Conservation (phyloP, 441 rosid species). For the Pelargonium cotyledonis region DNA sequence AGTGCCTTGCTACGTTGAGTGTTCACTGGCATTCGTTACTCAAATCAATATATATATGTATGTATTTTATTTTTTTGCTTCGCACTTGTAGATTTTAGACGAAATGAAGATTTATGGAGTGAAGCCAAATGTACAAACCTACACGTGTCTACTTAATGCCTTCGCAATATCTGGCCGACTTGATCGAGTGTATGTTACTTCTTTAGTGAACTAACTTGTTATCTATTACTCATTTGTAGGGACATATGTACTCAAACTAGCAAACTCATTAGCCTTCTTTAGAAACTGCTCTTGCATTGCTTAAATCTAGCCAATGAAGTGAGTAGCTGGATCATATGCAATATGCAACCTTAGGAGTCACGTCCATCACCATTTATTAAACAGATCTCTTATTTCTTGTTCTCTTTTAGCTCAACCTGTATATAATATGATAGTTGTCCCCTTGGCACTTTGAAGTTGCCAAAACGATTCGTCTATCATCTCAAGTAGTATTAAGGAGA, state of each 20-base stretch:
- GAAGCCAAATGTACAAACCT: constrained; percentile 89
- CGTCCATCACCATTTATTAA: not conserved
- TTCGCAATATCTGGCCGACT: constrained; percentile 79
- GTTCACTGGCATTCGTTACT: constrained; percentile 6
- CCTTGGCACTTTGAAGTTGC: not conserved
- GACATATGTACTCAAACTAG: no score
- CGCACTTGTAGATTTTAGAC: constrained; percentile 51
- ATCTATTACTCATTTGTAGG: not conserved
- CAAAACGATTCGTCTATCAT: not conserved
- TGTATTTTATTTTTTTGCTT: constrained; percentile 12
- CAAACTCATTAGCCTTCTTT: no score
- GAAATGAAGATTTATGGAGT: constrained; percentile 88
- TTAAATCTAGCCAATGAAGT: not conserved
- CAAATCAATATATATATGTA: not conserved
- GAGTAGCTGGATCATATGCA: not conserved
- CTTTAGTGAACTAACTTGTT: constrained; percentile 15
- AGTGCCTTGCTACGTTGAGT: not conserved
- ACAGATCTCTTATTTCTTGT: not conserved
- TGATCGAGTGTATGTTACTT: constrained; percentile 75
- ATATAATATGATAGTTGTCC: not conserved
- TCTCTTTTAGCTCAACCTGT: not conserved
- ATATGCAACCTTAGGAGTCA: not conserved
- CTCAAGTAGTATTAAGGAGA: not conserved
- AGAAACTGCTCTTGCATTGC: no score
- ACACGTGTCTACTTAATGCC: constrained; percentile 71